These are phyloP conservation scores for Rhynchospora tenuis DNA, from an alignment of 176 grass and related monocot genomes.

Conservation along the genomic window DNA sequence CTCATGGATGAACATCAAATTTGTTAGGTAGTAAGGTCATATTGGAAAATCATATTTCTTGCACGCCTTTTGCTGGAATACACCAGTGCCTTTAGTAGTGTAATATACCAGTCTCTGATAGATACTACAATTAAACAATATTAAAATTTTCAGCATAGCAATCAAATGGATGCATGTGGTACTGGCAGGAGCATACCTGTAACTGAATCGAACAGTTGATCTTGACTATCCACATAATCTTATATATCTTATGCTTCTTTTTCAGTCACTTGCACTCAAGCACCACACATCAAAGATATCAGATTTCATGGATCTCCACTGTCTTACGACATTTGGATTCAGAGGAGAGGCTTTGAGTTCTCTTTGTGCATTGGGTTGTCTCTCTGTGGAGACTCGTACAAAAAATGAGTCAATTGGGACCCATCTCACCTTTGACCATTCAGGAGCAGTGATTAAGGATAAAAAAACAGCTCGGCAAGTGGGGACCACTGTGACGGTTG, in stretches of 20 bases:
- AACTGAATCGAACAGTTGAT: not conserved
- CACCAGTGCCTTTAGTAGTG: not conserved
- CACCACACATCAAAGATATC: conserved; percentile 96
- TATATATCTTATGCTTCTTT: not conserved
- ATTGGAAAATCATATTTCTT: not conserved
- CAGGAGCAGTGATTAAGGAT: conserved; percentile 51
- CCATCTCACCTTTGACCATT: conserved; percentile 76
- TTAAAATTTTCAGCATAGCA: not conserved
- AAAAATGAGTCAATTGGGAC: conserved; percentile 63
- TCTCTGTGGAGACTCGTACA: conserved; percentile 76
- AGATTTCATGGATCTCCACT: conserved; percentile 63
- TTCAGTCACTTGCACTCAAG: conserved; percentile 70
- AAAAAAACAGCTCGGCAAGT: conserved; percentile 74
- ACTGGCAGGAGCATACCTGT: not conserved
- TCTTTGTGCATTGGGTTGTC: conserved; percentile 59
- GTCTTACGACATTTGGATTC: conserved; percentile 73
- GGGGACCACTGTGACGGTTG: conserved; percentile 72
- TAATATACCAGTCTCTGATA: not conserved
- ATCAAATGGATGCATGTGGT: not conserved
- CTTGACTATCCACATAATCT: not conserved
- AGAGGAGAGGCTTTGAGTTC: conserved; percentile 85
- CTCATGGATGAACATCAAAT: not conserved
- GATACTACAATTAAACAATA: not conserved
- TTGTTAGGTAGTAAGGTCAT: not conserved
- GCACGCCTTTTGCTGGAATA: not conserved